phyloP scores from a whole-genome alignment of 2,329 filamentous ascomycete species.

The Trichoderma sp. region DNA sequence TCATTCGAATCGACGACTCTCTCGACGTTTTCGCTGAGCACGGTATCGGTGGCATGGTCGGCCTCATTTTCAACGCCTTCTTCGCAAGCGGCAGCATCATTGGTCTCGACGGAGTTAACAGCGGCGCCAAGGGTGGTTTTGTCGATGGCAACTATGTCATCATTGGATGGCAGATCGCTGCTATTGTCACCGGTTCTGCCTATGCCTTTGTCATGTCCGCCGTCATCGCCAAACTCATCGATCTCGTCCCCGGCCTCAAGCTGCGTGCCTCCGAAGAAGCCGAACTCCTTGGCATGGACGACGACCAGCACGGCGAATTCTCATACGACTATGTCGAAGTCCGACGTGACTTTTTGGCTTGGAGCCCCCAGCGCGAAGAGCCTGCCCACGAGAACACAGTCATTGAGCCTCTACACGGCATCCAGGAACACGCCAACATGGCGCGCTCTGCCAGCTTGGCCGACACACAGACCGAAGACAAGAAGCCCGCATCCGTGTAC shows the following conservation, averaged over 20 bases:
- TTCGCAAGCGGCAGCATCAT: constrained; percentile 69
- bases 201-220: constrained; percentile 75
- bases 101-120: constrained; percentile 74
- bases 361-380: constrained; percentile 72
- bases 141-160: constrained; percentile 71
- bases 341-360: constrained; percentile 81
- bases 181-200: constrained; percentile 61
- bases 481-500: constrained; percentile 20
- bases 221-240: constrained; percentile 69
- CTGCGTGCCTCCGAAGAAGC: constrained; percentile 78
- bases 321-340: constrained; percentile 90
- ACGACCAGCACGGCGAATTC: constrained; percentile 86
- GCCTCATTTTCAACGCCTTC: constrained; percentile 69
- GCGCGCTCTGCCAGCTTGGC: constrained; percentile 31
- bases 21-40: constrained; percentile 72
- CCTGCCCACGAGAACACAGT: constrained; percentile 56
- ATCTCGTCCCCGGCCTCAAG: constrained; percentile 72
- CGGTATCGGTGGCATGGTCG: constrained; percentile 65
- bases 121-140: constrained; percentile 64
- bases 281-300: constrained; percentile 83
- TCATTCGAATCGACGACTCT: constrained; percentile 64
- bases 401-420: constrained; percentile 66
- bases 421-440: constrained; percentile 58
- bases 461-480: constrained; percentile 24
- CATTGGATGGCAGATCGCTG: constrained; percentile 77